Conservation (phyloP, 805 yeast genomes). For the Zygotorulaspora chibaensis region DNA sequence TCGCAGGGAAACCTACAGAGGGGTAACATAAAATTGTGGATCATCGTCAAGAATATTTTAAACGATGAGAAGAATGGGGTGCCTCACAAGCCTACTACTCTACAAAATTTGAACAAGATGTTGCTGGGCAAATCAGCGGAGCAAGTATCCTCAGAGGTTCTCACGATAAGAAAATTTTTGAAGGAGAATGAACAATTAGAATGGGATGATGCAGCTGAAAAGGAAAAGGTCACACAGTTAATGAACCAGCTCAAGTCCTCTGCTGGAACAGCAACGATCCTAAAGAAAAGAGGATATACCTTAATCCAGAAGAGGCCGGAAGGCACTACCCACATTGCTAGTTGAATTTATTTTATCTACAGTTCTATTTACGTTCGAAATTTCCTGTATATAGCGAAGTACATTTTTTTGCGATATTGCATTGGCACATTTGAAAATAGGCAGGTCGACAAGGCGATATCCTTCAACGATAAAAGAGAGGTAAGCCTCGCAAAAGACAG, state of each 20-base stretch:
- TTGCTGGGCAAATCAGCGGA: conserved; percentile 16
- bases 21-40: conserved; percentile 35
- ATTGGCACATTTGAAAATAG: neutral
- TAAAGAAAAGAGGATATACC: conserved; percentile 3
- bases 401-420: neutral
- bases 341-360: neutral
- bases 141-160: conserved; percentile 17
- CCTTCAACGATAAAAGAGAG: neutral
- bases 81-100: conserved; percentile 17
- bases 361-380: neutral
- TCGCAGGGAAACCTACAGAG: conserved; percentile 20
- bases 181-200: conserved; percentile 9
- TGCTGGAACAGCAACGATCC: neutral
- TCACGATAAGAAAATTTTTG: conserved; percentile 16
- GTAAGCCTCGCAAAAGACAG: neutral
- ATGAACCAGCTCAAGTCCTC: conserved; percentile 5
- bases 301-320: conserved; percentile 10
- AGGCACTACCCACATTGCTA: conserved; percentile 1
- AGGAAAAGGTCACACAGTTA: conserved; percentile 3
- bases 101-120: conserved; percentile 25
- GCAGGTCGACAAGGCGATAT: too few species aligned
- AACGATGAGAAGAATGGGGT: conserved; percentile 25
- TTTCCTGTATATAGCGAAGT: neutral
- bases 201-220: conserved; percentile 15
- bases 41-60: conserved; percentile 24